Percentiles rank a stretch among this genome's conserved stretches.
Conservation (phyloP, 1,284 basidiomycete species). For the Apiotrichum veenhuisii region DNA sequence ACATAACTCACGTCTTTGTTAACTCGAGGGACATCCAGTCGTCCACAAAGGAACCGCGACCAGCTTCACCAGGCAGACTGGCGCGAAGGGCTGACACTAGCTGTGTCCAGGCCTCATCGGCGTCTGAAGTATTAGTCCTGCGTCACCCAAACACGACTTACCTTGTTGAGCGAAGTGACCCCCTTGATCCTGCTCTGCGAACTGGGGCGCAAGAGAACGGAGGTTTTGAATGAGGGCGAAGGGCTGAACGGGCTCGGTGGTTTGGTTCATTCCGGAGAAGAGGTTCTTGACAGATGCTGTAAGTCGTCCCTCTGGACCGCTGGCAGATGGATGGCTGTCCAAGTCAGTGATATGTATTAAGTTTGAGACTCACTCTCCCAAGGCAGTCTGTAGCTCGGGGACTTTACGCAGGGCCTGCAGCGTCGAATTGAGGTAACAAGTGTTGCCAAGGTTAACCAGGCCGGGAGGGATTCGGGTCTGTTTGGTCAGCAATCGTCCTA, state of each 20-base stretch:
- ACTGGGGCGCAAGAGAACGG: conserved; percentile 81
- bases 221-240: conserved; percentile 66
- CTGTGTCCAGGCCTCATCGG: conserved; percentile 89
- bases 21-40: conserved; percentile 81
- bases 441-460: conserved; percentile 42
- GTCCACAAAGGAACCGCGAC: conserved; percentile 63
- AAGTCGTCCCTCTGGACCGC: conserved; percentile 49
- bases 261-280: conserved; percentile 67
- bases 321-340: conserved; percentile 19
- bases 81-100: conserved; percentile 75
- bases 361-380: conserved; percentile 56
- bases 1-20: conserved; percentile 65
- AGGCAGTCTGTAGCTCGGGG: conserved; percentile 74
- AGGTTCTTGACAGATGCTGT: conserved; percentile 65
- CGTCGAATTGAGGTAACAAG: conserved; percentile 85
- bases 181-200: conserved; percentile 67
- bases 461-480: conserved; percentile 57
- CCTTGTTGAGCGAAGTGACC: conserved; percentile 82
- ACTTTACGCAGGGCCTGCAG: conserved; percentile 87
- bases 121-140: conserved; percentile 59
- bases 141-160: conserved; percentile 31
- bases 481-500: not conserved
- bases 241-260: conserved; percentile 75
- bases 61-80: conserved; percentile 53
- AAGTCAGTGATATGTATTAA: not conserved